phyloP scores from a whole-genome alignment of 768 basidiomycete genomes.

The Suillus clintonianus region DNA sequence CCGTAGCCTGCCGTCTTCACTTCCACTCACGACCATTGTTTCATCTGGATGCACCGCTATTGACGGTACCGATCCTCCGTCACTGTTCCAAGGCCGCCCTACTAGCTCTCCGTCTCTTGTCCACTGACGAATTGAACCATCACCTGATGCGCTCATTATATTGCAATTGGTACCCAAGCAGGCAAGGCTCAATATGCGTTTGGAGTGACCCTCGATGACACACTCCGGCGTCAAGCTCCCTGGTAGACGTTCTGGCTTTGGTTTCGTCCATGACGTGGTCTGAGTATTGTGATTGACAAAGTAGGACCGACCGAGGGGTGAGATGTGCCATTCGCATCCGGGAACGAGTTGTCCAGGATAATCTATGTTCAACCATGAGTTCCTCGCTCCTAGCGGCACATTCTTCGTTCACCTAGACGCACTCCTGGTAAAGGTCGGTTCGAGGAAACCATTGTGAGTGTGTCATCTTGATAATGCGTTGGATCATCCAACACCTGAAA shows the following conservation, averaged over 20 bases:
- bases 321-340: slow-evolving; percentile 2
- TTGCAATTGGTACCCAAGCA: not conserved
- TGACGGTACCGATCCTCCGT: not conserved
- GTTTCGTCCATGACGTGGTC: not conserved
- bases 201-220: not conserved
- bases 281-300: not conserved
- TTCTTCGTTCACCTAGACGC: not conserved
- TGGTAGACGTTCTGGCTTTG: not conserved
- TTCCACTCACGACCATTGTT: not conserved
- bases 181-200: not conserved
- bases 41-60: not conserved
- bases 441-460: accelerated
- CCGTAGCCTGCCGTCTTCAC: not conserved
- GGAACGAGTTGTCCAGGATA: not conserved
- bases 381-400: not conserved
- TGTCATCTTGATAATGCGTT: not conserved
- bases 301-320: not conserved
- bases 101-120: not conserved
- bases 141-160: not conserved
- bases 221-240: not conserved
- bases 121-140: not conserved
- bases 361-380: not conserved
- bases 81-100: not conserved
- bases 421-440: not conserved
- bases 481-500: not conserved